Percentiles rank a stretch among this genome's conserved stretches.
These are phyloP conservation scores for Litsea cubeba DNA, from an alignment of 164 flowering plant genomes.

Conservation along the genomic window DNA sequence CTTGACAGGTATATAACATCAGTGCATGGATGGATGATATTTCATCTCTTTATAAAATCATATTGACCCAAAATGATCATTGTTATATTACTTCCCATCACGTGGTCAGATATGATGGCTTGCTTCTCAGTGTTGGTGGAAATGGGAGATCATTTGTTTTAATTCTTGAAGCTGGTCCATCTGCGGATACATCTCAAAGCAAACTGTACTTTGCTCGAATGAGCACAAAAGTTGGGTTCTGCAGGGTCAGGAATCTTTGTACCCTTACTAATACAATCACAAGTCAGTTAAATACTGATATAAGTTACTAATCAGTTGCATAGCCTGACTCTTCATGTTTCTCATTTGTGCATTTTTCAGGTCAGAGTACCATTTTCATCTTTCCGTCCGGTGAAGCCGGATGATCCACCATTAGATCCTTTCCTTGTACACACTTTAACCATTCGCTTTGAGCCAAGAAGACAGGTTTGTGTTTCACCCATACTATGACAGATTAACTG, in stretches of 20 bases:
- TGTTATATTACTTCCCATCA: background rate
- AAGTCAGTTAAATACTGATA: background rate
- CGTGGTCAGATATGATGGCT: constrained; percentile 73
- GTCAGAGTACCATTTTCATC: constrained; percentile 86
- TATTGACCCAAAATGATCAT: background rate
- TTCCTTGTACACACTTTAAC: constrained; percentile 95
- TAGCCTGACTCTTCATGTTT: constrained; percentile 12
- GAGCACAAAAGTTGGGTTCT: constrained; percentile 89
- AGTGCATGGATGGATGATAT: background rate
- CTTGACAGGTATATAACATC: constrained; percentile 69
- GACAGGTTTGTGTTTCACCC: constrained; percentile 57
- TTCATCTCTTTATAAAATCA: background rate
- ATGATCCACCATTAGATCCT: constrained; percentile 94
- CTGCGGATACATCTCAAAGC: constrained; percentile 77
- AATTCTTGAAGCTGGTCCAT: constrained; percentile 94
- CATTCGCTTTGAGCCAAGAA: constrained; percentile 92
- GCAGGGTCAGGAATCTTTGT: constrained; percentile 59
- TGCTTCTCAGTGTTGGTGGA: constrained; percentile 90
- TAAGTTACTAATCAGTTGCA: background rate
- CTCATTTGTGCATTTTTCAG: constrained; percentile 35
- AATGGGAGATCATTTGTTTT: constrained; percentile 87
- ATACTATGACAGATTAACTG: background rate
- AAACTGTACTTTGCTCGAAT: constrained; percentile 83
- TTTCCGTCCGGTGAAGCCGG: constrained; percentile 87
- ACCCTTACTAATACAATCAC: background rate